Percentiles rank a stretch among this genome's conserved stretches.
These are phyloP conservation scores for Chlorella sp. DNA, from an alignment of 139 green algal genomes.

Conservation along the genomic window DNA sequence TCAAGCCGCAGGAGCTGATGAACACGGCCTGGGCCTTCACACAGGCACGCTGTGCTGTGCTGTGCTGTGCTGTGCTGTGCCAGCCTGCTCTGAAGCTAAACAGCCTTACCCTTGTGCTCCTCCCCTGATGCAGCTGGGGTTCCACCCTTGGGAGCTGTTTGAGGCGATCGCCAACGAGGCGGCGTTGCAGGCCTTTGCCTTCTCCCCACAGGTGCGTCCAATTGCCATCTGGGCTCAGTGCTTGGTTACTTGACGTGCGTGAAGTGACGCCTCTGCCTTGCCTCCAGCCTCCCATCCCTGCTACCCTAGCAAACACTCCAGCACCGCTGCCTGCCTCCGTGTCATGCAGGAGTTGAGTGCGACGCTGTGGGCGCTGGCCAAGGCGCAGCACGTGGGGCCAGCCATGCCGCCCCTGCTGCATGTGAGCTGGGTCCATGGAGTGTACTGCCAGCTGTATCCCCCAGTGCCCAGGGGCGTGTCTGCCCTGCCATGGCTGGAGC, in stretches of 20 bases:
- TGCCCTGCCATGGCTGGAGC: no score
- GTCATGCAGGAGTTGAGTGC: constrained; percentile 25
- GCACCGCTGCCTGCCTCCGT: neutral
- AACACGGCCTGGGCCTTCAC: constrained; percentile 28
- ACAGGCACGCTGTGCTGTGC: constrained; percentile 14
- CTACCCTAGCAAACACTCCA: neutral
- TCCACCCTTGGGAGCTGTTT: neutral
- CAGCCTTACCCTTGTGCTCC: neutral
- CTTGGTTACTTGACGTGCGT: no score
- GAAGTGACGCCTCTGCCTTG: no score
- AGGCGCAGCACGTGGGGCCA: neutral
- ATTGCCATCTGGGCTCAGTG: neutral
- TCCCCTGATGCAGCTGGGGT: neutral
- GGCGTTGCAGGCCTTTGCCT: constrained; percentile 10
- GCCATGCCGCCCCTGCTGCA: constrained; percentile 1
- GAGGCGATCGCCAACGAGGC: constrained; percentile 8
- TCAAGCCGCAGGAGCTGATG: constrained; percentile 36
- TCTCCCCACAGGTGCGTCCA: neutral
- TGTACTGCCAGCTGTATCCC: neutral
- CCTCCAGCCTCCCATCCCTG: neutral
- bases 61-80: no score
- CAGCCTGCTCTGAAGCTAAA: no score
- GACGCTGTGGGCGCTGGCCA: constrained; percentile 45
- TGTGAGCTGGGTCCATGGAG: neutral
- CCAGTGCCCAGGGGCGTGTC: no score